phyloP scores from a whole-genome alignment of 345 rosid species.

The Hevea brasiliensis region DNA sequence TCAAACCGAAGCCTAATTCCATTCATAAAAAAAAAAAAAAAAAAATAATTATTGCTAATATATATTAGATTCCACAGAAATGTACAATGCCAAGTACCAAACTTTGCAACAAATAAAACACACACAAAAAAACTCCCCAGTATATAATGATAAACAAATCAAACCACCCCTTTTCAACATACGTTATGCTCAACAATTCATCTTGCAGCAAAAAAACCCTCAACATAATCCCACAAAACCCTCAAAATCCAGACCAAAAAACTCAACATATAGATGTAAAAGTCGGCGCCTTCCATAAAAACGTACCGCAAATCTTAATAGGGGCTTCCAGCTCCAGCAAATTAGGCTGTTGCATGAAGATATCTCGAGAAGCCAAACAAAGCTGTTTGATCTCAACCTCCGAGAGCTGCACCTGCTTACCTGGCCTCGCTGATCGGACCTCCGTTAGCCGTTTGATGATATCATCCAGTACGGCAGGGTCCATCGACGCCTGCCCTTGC shows the following conservation, averaged over 20 bases:
- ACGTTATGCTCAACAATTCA: not conserved
- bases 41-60: no score
- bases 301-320: constrained; percentile 87
- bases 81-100: not conserved
- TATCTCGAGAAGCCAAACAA: constrained; percentile 68
- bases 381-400: constrained; percentile 95
- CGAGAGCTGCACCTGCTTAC: constrained; percentile 90
- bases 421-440: constrained; percentile 85
- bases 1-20: not conserved
- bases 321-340: constrained; percentile 96
- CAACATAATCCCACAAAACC: not conserved
- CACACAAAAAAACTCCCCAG: not conserved
- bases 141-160: not conserved
- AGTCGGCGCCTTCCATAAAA: not conserved
- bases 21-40: no score
- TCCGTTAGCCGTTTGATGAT: constrained; percentile 78
- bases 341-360: constrained; percentile 78
- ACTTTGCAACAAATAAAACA: not conserved
- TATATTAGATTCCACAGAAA: not conserved
- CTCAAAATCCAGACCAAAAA: not conserved
- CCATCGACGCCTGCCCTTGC: constrained; percentile 57
- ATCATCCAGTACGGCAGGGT: constrained; percentile 65
- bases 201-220: not conserved
- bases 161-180: not conserved
- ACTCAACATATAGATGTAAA: not conserved